Conservation (phyloP, 2,329 filamentous ascomycete species). For the Metarhizium guizhouense region DNA sequence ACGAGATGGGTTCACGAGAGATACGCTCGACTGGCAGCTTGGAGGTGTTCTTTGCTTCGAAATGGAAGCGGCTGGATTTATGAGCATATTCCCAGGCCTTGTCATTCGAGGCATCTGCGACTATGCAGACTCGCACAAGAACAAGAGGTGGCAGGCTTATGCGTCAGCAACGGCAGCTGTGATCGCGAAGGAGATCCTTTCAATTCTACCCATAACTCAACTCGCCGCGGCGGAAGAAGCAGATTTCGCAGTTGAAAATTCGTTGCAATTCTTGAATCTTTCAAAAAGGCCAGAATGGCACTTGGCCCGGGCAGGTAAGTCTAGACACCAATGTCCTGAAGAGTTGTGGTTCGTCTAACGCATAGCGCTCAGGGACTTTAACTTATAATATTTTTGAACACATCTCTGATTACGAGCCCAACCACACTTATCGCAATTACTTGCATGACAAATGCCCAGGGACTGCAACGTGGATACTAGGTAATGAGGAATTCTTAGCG, state of each 20-base stretch:
- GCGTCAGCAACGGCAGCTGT: slow-evolving; percentile 25
- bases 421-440: neutral
- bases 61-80: slow-evolving; percentile 12
- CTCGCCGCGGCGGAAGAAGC: neutral
- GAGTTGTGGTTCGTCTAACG: neutral
- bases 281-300: neutral
- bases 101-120: slow-evolving; percentile 31
- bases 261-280: neutral
- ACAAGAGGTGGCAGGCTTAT: slow-evolving; percentile 26
- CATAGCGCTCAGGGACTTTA: neutral
- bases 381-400: neutral
- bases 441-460: neutral
- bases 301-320: neutral
- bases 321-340: neutral
- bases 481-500: neutral
- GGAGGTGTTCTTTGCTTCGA: slow-evolving; percentile 17
- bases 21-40: slow-evolving; percentile 14
- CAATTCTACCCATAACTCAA: neutral
- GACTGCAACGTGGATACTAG: neutral
- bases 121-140: slow-evolving; percentile 31
- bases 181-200: slow-evolving; percentile 15
- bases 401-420: neutral
- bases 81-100: slow-evolving; percentile 23
- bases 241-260: neutral
- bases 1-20: slow-evolving; percentile 21